These are phyloP conservation scores for Talaromyces liani DNA, from an alignment of 495 filamentous ascomycete genomes.

Conservation along the genomic window DNA sequence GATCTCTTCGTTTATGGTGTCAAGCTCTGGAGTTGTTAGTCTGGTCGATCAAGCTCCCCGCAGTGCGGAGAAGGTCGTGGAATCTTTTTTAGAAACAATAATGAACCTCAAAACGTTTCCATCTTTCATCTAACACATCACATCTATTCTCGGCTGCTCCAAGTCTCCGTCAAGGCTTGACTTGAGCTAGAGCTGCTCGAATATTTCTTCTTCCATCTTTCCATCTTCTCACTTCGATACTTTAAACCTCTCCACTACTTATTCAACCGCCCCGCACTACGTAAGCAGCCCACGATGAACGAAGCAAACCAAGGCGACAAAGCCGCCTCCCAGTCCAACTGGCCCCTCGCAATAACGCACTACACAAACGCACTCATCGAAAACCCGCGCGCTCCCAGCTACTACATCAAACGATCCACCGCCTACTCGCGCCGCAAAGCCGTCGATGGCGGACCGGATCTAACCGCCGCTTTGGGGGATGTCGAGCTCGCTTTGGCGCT, in stretches of 20 bases:
- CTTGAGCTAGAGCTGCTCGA: not conserved
- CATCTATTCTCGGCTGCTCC: not conserved
- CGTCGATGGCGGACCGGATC: conserved; percentile 37
- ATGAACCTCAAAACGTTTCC: not conserved
- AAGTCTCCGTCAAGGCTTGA: not conserved
- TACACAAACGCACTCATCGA: conserved; percentile 69
- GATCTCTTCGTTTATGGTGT: not conserved
- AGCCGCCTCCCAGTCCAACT: conserved; percentile 59
- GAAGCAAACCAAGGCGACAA: conserved; percentile 54
- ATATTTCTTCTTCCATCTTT: not conserved
- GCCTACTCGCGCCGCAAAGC: conserved; percentile 64
- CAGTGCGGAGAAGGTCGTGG: conserved; percentile 1
- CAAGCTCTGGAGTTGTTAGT: not conserved
- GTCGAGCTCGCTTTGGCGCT: conserved; percentile 68
- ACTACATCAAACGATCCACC: conserved; percentile 82
- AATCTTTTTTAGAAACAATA: conserved; percentile 3
- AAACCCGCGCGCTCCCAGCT: conserved; percentile 62
- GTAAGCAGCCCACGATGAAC: conserved; percentile 37
- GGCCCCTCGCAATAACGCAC: conserved; percentile 55
- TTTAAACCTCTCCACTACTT: not conserved
- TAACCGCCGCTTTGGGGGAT: conserved; percentile 60
- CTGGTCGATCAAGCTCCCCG: not conserved
- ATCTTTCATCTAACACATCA: not conserved
- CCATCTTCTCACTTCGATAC: not conserved
- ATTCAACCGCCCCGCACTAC: conserved; percentile 1